Percentiles rank a stretch among this genome's conserved stretches.
These are phyloP conservation scores for Apiospora hydei DNA, from an alignment of 2,329 filamentous ascomycete species.

Conservation along the genomic window DNA sequence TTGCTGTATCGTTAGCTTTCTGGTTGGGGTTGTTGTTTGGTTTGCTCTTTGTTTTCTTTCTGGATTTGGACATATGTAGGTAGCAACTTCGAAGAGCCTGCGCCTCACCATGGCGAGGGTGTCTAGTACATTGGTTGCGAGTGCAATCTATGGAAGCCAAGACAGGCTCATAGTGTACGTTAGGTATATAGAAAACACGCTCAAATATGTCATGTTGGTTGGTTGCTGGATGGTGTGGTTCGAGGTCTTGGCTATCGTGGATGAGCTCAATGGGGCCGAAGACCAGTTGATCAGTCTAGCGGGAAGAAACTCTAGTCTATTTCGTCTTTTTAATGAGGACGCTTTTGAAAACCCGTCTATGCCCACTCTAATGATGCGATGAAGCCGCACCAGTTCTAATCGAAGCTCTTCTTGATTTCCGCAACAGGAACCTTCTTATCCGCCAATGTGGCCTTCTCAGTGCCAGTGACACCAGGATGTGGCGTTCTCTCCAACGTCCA, in stretches of 20 bases:
- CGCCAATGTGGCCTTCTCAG: constrained; percentile 46
- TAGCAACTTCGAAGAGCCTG: not conserved
- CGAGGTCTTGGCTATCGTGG: not conserved
- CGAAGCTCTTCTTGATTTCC: constrained; percentile 8
- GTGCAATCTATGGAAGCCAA: too few species aligned
- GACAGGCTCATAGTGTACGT: too few species aligned
- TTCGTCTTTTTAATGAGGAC: not conserved
- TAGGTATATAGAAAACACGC: too few species aligned
- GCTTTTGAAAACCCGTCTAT: not conserved
- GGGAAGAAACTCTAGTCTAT: not conserved
- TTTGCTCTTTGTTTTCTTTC: too few species aligned
- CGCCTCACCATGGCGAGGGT: too few species aligned
- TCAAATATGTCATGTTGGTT: too few species aligned
- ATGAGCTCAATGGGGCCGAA: not conserved
- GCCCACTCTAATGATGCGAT: not conserved
- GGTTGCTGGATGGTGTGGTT: too few species aligned
- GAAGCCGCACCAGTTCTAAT: not conserved
- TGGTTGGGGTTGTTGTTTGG: too few species aligned
- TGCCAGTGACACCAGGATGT: constrained; percentile 38
- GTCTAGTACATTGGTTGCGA: too few species aligned
- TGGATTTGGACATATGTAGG: not conserved
- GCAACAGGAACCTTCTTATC: constrained; percentile 53
- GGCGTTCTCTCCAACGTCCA: constrained; percentile 59
- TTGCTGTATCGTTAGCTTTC: too few species aligned
- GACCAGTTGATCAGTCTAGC: not conserved